Evolutionary conservation across 768 basidiomycete genomes (phyloP), one percentile per base, ranked within the genome.

Genomic region (Termitomyces eurrhizus): DNA sequence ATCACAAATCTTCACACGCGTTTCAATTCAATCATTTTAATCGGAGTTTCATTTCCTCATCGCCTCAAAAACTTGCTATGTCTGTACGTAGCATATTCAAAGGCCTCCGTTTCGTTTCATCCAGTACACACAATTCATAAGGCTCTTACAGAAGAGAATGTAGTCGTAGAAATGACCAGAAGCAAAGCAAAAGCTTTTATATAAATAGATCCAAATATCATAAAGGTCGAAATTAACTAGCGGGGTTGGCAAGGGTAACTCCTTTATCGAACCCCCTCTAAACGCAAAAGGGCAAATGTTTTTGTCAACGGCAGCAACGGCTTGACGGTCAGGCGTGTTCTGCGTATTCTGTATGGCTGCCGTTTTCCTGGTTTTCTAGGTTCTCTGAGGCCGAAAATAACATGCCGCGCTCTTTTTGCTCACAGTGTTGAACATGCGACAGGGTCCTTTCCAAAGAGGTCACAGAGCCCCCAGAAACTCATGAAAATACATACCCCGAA

Each of bases 1-100:
- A 59, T 59, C 59, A 59, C 62, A 66, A 42, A 59, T 36, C 52
- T 66, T 67, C 68, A 58, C 66, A 67, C 69, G 63, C 42, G n/a
- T 21, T 44, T 44, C 41, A 35, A 11, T 35, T 64, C 41, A 3
- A 11, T 35, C 64, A 46, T 64, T 66, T 66, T 60, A 64, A 46
- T 42, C 69, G 62, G 67, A 69, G 65, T 62, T 65, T 62, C 44
- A 67, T 52, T 53, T 21, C 14, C 46, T 21, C 24, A 0, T 52
- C 51, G 37, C 52, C 36, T 53, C 24, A 26, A 24, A 4, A 4
- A 6, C 9, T 39, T 26, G 26, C 37, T 39, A 29, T 32, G 4
- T 33, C 29, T 51, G 4, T 33, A n/a, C 29, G 18, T 52, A 21
- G 29, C 36, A 14, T 21, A 9, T n/a, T 46, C 18, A 39, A 29